Evolutionary conservation across 495 filamentous ascomycete genomes (phyloP).

Genomic region (Hyaloscypha finlandica): DNA sequence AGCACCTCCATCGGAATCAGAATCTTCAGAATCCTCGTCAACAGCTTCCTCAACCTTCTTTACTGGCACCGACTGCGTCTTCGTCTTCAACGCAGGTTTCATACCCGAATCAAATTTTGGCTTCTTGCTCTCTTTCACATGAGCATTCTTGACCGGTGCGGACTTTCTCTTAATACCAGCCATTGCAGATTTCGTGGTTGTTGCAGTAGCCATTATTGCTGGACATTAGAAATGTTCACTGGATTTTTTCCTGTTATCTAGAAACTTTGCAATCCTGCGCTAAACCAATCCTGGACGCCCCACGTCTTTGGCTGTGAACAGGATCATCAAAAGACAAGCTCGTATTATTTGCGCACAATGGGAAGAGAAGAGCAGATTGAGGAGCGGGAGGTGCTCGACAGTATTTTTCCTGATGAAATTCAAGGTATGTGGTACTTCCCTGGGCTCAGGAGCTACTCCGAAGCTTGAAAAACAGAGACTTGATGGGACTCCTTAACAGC

Average conservation of each 20-base stretch:
- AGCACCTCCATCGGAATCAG: constrained; percentile 40
- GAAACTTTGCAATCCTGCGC: constrained; percentile 7
- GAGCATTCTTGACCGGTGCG: constrained; percentile 21
- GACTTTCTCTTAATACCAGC: constrained; percentile 32
- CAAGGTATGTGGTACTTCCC: constrained; percentile 56
- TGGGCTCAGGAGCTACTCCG: background rate
- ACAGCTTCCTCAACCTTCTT: constrained; percentile 20
- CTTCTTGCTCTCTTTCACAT: constrained; percentile 43
- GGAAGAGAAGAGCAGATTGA: constrained; percentile 92
- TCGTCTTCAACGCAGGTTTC: constrained; percentile 23
- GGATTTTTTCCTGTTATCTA: constrained; percentile 16
- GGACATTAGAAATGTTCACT: background rate
- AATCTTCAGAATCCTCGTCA: constrained; percentile 33
- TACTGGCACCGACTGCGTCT: constrained; percentile 6
- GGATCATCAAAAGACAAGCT: background rate
- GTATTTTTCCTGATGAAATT: constrained; percentile 98
- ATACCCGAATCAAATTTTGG: constrained; percentile 38
- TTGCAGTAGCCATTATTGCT: constrained; percentile 32
- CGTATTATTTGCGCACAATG: constrained; percentile 54
- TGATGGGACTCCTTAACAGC: background rate
- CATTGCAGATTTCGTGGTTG: constrained; percentile 28
- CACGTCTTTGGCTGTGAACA: background rate
- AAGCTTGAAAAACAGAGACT: background rate
- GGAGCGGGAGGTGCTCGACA: constrained; percentile 95
- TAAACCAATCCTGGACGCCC: constrained; percentile 16